Evolutionary conservation across 177 flowering plant genomes (phyloP), one percentile per base, ranked within the genome.

Genomic region (Vitis hybrid): DNA sequence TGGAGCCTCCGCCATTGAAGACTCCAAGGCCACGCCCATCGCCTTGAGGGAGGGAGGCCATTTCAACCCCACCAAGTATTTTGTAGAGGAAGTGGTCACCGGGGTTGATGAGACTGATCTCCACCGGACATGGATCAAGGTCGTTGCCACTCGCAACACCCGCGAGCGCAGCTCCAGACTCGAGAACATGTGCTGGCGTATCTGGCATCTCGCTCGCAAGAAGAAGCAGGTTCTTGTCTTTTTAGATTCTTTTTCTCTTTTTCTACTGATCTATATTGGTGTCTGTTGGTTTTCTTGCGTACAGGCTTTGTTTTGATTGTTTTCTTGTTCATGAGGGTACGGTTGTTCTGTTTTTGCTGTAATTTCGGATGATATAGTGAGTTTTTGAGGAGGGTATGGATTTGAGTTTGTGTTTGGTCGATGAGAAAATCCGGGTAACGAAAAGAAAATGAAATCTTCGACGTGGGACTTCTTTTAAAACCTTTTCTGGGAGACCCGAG

Each of bases 101-200:
- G 93, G 93, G 6, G 98, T 94, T 10, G 95, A 94, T 78, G 98
- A 94, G 75, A 79, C 89, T 10, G 98, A 94, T 72, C 84, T 94
- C 20, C 89, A 94, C 69, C 72, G 98, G 31, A 94, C 98, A 16
- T 94, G 98, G 98, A 83, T 94, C 75, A 91, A 93, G 77, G 98
- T 94, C 18, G 98, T 91, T 16, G 98, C 98, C 53, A 94, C 98
- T 3, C 83, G 98, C 55, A 91, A 94, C 73, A 85, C 94, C 22
- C 84, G 87, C 11, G 98, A 94, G 65, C 84, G 98, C 29, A 90
- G 90, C 80, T 85, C 90, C 45, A 70, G 98, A 13, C 91, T 94
- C 53, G 98, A 94, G 84, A 94, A 94, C 74, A 94, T 93, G 98
- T 94, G 98, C 69, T 94, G 98, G 98, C 82, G 98, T 16, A 91